phyloP scores from a whole-genome alignment of 495 filamentous ascomycete genomes.

The Beverwykella pulmonaria region DNA sequence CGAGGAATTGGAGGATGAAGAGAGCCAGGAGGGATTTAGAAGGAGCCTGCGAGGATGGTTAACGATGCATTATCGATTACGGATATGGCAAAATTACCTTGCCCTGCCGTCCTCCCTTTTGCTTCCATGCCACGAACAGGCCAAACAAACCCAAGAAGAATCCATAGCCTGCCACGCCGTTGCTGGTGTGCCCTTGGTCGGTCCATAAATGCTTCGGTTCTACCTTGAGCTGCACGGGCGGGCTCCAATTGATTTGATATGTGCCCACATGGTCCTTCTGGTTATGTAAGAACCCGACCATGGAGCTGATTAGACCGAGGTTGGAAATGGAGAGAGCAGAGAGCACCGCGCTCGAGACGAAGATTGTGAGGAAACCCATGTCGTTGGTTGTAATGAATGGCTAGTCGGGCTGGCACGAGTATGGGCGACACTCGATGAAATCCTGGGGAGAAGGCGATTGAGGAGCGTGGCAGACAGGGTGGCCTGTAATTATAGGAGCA shows the following conservation, averaged over 20 bases:
- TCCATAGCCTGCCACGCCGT: conserved; percentile 55
- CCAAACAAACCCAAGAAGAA: conserved; percentile 54
- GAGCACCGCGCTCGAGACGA: conserved; percentile 23
- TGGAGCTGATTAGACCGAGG: conserved; percentile 50
- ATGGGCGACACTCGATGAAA: background rate
- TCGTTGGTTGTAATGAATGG: conserved; percentile 1
- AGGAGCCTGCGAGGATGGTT: conserved; percentile 35
- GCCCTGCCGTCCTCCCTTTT: conserved; percentile 32
- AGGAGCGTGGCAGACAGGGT: background rate
- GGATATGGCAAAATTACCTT: conserved; percentile 12
- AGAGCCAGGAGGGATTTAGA: conserved; percentile 48
- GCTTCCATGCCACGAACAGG: conserved; percentile 48
- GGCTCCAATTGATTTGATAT: conserved; percentile 44
- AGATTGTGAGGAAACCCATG: conserved; percentile 28
- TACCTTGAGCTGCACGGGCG: conserved; percentile 46
- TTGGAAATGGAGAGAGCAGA: conserved; percentile 32
- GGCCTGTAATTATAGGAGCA: background rate
- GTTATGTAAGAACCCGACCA: conserved; percentile 53
- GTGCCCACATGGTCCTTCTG: conserved; percentile 37
- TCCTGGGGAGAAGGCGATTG: background rate
- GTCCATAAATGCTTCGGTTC: conserved; percentile 49
- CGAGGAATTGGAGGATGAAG: conserved; percentile 46
- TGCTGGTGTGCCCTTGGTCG: conserved; percentile 55
- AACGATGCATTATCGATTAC: background rate
- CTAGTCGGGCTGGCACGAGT: too few species aligned